Conservation (phyloP, 2,329 filamentous ascomycete genomes). For the Sclerotinia nivalis region DNA sequence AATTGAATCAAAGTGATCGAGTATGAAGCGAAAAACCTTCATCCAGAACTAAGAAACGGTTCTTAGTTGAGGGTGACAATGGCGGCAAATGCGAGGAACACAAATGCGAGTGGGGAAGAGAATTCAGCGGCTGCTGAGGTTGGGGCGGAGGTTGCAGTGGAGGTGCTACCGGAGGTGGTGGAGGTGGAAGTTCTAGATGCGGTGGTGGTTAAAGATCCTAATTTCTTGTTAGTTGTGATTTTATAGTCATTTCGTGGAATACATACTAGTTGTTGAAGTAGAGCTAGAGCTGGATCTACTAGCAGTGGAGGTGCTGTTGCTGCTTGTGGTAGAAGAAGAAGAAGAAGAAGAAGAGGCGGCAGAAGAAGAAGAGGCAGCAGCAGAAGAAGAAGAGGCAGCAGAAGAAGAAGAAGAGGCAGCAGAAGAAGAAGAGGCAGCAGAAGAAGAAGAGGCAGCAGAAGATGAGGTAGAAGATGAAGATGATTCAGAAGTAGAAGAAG, state of each 20-base stretch:
- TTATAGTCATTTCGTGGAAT: background rate
- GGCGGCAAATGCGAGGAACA: conserved; percentile 39
- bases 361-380: background rate
- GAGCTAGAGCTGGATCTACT: background rate
- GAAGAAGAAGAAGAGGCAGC: background rate
- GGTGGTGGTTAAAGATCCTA: conserved; percentile 14
- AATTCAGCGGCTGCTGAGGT: conserved; percentile 32
- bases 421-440: background rate
- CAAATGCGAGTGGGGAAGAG: conserved; percentile 38
- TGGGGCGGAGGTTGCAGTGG: conserved; percentile 22
- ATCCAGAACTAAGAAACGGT: background rate
- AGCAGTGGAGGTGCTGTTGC: background rate
- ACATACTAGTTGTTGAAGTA: conserved; percentile 15
- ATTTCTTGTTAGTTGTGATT: background rate
- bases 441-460: background rate
- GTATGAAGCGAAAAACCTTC: conserved; percentile 15
- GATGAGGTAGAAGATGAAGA: background rate
- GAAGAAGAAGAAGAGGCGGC: background rate
- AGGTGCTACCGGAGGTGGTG: conserved; percentile 14
- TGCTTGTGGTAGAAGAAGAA: background rate
- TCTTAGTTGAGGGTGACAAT: conserved; percentile 38
- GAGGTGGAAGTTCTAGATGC: conserved; percentile 14
- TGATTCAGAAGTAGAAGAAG: background rate
- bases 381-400: background rate
- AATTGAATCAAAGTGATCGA: conserved; percentile 10